phyloP scores from a whole-genome alignment of 2,329 filamentous ascomycete genomes.

The Didymella segeticola region DNA sequence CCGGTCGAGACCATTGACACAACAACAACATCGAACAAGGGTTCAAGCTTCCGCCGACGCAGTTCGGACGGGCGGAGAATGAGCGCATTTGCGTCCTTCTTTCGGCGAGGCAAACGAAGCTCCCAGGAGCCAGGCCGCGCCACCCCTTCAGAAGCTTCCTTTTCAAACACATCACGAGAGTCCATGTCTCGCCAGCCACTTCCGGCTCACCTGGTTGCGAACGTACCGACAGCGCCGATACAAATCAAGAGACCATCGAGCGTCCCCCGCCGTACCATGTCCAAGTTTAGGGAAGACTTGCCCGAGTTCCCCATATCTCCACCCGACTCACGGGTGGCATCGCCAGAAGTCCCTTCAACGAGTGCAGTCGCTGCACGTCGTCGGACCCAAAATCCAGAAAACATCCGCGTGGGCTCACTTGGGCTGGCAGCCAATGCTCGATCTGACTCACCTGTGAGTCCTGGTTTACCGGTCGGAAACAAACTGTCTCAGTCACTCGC shows the following conservation, averaged over 20 bases:
- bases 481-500: constrained; percentile 81
- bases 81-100: constrained; percentile 62
- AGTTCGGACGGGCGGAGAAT: constrained; percentile 47
- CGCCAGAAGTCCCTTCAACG: constrained; percentile 68
- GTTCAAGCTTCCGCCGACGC: constrained; percentile 34
- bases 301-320: constrained; percentile 87
- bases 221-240: constrained; percentile 46
- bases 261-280: constrained; percentile 80
- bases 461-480: constrained; percentile 38
- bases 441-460: constrained; percentile 53
- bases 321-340: constrained; percentile 80
- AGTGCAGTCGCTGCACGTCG: constrained; percentile 52
- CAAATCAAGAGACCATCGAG: constrained; percentile 57
- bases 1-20: constrained; percentile 43
- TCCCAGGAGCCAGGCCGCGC: constrained; percentile 58
- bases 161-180: constrained; percentile 89
- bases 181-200: constrained; percentile 71
- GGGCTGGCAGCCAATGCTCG: constrained; percentile 36
- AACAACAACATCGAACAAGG: constrained; percentile 34
- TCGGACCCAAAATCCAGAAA: constrained; percentile 48
- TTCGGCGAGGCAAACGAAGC: constrained; percentile 67
- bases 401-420: constrained; percentile 35
- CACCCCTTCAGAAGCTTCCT: constrained; percentile 70
- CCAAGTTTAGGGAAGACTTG: constrained; percentile 90
- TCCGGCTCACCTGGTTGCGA: constrained; percentile 56